phyloP scores from a whole-genome alignment of 1,139 yeast species.

The Scheffersomyces illinoinensis region DNA sequence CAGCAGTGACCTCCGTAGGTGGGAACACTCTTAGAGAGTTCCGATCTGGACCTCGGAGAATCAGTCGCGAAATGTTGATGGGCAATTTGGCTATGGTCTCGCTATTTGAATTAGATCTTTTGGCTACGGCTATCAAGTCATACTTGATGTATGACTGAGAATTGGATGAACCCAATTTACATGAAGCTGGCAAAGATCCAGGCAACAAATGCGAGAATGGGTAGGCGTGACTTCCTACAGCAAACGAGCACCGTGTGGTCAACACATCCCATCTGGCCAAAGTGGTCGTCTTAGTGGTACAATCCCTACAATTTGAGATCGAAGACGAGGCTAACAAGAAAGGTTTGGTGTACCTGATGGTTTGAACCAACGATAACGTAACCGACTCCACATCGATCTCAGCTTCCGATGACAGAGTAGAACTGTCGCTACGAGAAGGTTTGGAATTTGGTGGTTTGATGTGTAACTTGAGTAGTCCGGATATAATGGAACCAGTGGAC shows the following conservation, averaged over 20 bases:
- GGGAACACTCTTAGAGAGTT: conserved; percentile 91
- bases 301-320: conserved; percentile 55
- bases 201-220: conserved; percentile 94
- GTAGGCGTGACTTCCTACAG: conserved; percentile 74
- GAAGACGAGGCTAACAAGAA: conserved; percentile 56
- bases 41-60: conserved; percentile 79
- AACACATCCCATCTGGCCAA: conserved; percentile 91
- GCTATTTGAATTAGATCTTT: conserved; percentile 17
- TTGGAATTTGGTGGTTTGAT: conserved; percentile 8
- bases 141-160: conserved; percentile 64
- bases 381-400: conserved; percentile 54
- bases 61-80: conserved; percentile 73
- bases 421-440: conserved; percentile 2
- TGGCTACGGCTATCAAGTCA: conserved; percentile 64
- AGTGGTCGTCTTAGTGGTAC: conserved; percentile 54
- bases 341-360: conserved; percentile 64
- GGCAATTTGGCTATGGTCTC: conserved; percentile 60
- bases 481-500: conserved; percentile 81
- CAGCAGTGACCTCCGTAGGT: conserved; percentile 87
- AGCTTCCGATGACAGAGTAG: conserved; percentile 12
- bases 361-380: conserved; percentile 67
- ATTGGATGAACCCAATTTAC: conserved; percentile 56
- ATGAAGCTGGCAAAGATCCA: conserved; percentile 85
- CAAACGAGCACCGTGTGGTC: conserved; percentile 52
- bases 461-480: conserved; percentile 60